Evolutionary conservation across 2,329 filamentous ascomycete species (phyloP), one percentile per base, ranked within the genome.

Genomic region (Phyllosticta citriasiana): DNA sequence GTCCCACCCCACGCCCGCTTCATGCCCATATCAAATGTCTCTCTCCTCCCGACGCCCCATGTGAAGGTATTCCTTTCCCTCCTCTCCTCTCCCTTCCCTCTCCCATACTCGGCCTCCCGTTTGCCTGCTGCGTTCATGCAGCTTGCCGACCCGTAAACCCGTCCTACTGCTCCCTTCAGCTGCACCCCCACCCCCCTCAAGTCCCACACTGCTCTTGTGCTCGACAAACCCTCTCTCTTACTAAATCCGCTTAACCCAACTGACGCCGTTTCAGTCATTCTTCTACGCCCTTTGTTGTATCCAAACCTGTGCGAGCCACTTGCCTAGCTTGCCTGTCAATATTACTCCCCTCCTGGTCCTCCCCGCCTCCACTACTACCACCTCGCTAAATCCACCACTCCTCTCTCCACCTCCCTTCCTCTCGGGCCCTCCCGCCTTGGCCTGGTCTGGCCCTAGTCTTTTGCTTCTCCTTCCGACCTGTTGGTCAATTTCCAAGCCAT

Each of bases 251-350:
- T 72, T 70, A 6, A 72, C 67, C 67, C 66, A 63, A 69, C 72
- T 74, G 66, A 74, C 70, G 33, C 66, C 61, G 67, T 72, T 66
- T 62, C 67, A 74, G 72, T 68, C 66, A 63, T 66, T 65, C 70
- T 70, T 70, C 67, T 65, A 67, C 58, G 65, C 66, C 69, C 53
- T 66, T 57, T 63, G 57, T 63, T 68, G 66, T 67, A 62, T 16
- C 33, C 33, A 40, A 40, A 16, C 33, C 33, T 40, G 33, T 40
- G 33, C 33, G 33, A 40, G 33, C 33, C 33, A 40, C 14, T 16
- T 4, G 3, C 10, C 10, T 40, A 16, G 33, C 33, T 40, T 40
- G 33, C 33, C 33, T 40, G 10, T 12, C 33, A 12, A 40, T 40
- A 40, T 40, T 40, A 40, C 33, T 66, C 63, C 65, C 65, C 63